Evolutionary conservation across 495 filamentous ascomycete genomes (phyloP).

Genomic region (Hamigera avellanea): DNA sequence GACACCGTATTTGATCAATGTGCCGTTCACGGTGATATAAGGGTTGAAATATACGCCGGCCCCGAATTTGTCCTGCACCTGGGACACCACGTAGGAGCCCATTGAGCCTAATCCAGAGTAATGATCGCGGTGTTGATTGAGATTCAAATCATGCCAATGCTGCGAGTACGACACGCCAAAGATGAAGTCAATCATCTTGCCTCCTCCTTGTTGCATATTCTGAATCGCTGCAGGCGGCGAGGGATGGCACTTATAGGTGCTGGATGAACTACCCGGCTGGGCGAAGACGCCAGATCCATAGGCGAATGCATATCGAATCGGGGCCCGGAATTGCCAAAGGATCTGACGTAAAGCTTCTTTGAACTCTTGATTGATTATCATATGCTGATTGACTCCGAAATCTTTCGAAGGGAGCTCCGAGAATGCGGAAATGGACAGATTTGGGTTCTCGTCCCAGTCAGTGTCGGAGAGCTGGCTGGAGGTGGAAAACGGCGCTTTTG

Average conservation of each 20-base stretch:
- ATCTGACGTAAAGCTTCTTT: conserved; percentile 82
- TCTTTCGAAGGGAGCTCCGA: conserved; percentile 76
- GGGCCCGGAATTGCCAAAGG: conserved; percentile 85
- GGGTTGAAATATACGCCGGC: conserved; percentile 97
- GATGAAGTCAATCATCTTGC: conserved; percentile 98
- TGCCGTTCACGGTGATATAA: conserved; percentile 90
- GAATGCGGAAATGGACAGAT: conserved; percentile 66
- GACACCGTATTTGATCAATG: conserved; percentile 93
- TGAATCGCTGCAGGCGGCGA: conserved; percentile 65
- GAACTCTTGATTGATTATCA: conserved; percentile 86
- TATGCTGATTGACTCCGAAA: conserved; percentile 92
- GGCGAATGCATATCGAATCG: conserved; percentile 90
- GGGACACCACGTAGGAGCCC: conserved; percentile 70
- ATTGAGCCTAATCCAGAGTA: conserved; percentile 81
- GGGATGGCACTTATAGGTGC: conserved; percentile 50
- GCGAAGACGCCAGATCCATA: conserved; percentile 96
- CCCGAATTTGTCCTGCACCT: conserved; percentile 77
- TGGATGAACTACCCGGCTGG: conserved; percentile 46
- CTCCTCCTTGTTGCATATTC: conserved; percentile 70
- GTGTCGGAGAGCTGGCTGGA: conserved; percentile 20
- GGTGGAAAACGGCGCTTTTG: conserved; percentile 25
- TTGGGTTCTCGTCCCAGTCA: conserved; percentile 73
- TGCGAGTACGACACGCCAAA: conserved; percentile 92
- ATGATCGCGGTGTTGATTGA: conserved; percentile 79
- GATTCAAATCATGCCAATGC: conserved; percentile 92